Evolutionary conservation across 208 protist genomes (phyloP), one percentile per base, ranked within the genome.

Genomic region (Trypanosoma rangeli): DNA sequence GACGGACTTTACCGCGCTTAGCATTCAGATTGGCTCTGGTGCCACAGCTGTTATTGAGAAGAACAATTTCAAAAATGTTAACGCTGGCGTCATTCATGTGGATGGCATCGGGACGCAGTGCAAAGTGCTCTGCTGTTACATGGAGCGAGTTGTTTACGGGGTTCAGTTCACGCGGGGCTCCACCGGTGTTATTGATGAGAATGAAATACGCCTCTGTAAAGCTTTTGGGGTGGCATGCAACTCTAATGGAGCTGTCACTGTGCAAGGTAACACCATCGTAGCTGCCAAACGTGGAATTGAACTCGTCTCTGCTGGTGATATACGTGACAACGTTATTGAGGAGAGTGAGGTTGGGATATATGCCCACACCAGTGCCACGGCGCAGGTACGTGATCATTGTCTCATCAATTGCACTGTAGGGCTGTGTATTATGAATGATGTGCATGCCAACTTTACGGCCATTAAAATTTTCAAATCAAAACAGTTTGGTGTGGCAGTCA

Each of bases 401-500:
- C 20, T 78, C 24, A 0, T 24, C 18, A 64, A 78, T 16, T 84
- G 79, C 50, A 48, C 20, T 42, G 55, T 81, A 44, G 79, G 79
- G 20, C 8, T 81, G 16, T 59, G 24, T 20, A 46, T 81, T 31
- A 31, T 61, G n/a, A 35, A 5, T 18, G 71, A 57, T n/a, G 63
- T 75, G 28, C 18, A 12, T 59, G 62, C 71, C 7, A 28, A 39
- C 22, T 18, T 84, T 35, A 29, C 56, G 16, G 5, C 35, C 22
- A 49, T 63, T 22, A 55, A 12, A 12, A 58, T 84, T 48, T 16
- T 24, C 20, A 33, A 37, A 39, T 67, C 73, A 26, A 50, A 68
- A 33, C 46, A 74, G 39, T 73, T 66, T 50, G 79, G 79, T 54
- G 52, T 84, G 9, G 22, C 74, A 13, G 74, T 84, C 39, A 52